Evolutionary conservation across 2,329 filamentous ascomycete species (phyloP).

Genomic region (Talaromyces sp.): DNA sequence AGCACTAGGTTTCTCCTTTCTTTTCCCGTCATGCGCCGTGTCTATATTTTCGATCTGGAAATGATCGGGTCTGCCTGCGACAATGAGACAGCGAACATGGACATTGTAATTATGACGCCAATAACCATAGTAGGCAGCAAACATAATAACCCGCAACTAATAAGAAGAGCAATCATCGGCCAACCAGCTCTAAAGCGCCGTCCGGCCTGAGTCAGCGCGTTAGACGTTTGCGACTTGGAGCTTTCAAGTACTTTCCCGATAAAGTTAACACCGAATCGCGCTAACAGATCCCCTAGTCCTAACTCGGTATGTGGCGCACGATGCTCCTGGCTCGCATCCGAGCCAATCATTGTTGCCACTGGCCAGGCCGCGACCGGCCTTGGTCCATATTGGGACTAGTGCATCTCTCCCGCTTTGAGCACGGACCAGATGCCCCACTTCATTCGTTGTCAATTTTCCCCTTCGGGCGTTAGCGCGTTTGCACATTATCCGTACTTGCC

Average conservation of each 20-base stretch:
- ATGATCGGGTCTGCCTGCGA: not conserved
- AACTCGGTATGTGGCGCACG: not conserved
- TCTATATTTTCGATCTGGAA: too few relatives aligned
- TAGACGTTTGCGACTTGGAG: not conserved
- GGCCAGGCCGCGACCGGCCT: too few relatives aligned
- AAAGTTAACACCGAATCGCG: not conserved
- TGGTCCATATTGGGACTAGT: not conserved
- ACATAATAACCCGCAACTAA: not conserved
- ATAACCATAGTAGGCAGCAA: not conserved
- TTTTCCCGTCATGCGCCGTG: not conserved
- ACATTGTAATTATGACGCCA: not conserved
- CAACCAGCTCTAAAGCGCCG: not conserved
- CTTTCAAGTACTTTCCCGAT: constrained; percentile 9
- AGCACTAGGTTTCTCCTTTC: not conserved
- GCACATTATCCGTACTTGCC: constrained; percentile 5
- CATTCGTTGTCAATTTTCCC: not conserved
- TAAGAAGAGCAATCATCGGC: not conserved
- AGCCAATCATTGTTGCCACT: not conserved
- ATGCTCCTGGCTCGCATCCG: not conserved
- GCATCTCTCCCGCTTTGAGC: not conserved
- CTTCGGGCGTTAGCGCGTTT: not conserved
- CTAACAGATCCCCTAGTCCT: not conserved
- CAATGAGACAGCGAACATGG: not conserved
- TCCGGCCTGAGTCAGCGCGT: not conserved
- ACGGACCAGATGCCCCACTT: not conserved